Evolutionary conservation across 176 grass and related monocot genomes (phyloP), one percentile per base, ranked within the genome.

Genomic region (Eleusine indica): DNA sequence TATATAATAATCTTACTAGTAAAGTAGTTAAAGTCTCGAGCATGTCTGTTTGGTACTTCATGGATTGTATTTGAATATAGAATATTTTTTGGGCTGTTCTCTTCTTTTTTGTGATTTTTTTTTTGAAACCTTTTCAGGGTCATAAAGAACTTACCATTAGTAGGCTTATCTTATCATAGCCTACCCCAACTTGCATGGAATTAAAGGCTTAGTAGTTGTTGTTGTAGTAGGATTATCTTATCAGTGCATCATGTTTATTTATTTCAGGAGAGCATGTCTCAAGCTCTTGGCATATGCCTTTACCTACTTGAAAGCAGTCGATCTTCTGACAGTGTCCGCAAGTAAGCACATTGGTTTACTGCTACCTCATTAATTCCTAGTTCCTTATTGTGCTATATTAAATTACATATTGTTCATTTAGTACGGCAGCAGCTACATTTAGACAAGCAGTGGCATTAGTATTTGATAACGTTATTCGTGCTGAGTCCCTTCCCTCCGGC

Each of bases 351-450:
- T 58, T 85, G 15, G 21, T 49, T 72, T 77, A 52, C 22, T 61
- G 25, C 74, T 60, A 38, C 38, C 14, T 73, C 54, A 57, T 28
- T 2, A 7, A 61, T 83, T 90, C 47, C 12, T 38, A 62, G 16
- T 73, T 71, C 58, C 48, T 76, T 80, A 60, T 70, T 22, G 48
- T 71, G 54, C 67, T 57, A 53, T 91, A 80, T 77, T 91, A 87
- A 86, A 72, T 76, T 70, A 82, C 41, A 74, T 54, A 73, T 74
- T 85, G 80, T 71, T 90, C 68, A 66, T 85, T 80, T 82, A 98
- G 96, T 86, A 98, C 96, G 85, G 96, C 96, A 79, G 96, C 96
- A 88, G 96, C 96, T 86, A 98, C 96, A 74, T 95, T 98, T 87
- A 95, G 96, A 89, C 96, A 98, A 87, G 96, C 96, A 82, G 96